A percentile compares a stretch with the other conserved stretches of the same genome.
Conservation (phyloP, 805 yeast genomes). For the Debaryomyces hansenii region DNA sequence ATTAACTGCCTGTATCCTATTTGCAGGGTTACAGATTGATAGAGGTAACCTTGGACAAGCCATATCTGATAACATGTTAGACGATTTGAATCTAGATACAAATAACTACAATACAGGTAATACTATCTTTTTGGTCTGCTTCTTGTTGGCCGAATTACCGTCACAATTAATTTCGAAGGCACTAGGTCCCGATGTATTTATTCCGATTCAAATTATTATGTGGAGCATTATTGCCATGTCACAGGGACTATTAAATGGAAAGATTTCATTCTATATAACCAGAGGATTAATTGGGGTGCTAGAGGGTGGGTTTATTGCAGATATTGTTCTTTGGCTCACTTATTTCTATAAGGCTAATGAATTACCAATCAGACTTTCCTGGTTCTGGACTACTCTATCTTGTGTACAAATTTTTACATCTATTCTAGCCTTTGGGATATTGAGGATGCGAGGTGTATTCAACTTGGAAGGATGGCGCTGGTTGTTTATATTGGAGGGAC, state of each 20-base stretch:
- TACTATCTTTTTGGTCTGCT: constrained; percentile 41
- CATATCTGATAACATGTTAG: constrained; percentile 21
- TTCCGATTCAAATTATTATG: constrained; percentile 40
- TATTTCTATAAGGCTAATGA: constrained; percentile 63
- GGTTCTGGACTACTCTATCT: constrained; percentile 33
- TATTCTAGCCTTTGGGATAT: constrained; percentile 20
- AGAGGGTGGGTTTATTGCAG: constrained; percentile 46
- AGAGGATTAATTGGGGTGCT: constrained; percentile 28
- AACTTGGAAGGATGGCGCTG: constrained; percentile 22
- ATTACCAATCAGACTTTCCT: constrained; percentile 55
- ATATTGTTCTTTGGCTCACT: constrained; percentile 59
- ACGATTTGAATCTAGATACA: constrained; percentile 34
- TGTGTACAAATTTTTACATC: constrained; percentile 21
- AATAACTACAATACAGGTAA: constrained; percentile 42
- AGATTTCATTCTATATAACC: constrained; percentile 21
- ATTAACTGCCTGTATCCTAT: constrained; percentile 20
- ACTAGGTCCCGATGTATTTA: constrained; percentile 61
- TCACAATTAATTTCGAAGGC: constrained; percentile 62
- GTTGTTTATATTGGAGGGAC: constrained; percentile 15
- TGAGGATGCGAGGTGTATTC: constrained; percentile 16
- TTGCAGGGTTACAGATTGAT: constrained; percentile 22
- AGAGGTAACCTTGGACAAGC: constrained; percentile 25
- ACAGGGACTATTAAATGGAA: constrained; percentile 23
- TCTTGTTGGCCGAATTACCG: constrained; percentile 49
- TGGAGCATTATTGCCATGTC: constrained; percentile 28